These are phyloP conservation scores for Ambrosia hybrid DNA, from an alignment of 140 eudicot genomes.

Conservation along the genomic window DNA sequence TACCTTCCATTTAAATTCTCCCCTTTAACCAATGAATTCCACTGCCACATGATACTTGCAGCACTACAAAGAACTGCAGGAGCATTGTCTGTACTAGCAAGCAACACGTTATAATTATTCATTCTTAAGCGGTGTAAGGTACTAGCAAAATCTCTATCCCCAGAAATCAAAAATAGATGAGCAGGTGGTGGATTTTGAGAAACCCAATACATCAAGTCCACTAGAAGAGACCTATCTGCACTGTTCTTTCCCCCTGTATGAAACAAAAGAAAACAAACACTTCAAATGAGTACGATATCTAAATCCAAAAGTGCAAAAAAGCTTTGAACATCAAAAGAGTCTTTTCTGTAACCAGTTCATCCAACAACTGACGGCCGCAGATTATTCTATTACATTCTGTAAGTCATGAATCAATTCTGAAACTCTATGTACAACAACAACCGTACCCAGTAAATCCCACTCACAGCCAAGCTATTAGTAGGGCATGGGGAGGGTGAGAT, in stretches of 20 bases:
- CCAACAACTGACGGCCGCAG: slow-evolving; percentile 8
- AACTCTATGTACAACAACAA: neutral
- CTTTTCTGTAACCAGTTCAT: slow-evolving; percentile 17
- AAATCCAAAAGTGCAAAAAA: neutral
- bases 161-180: slow-evolving; percentile 82
- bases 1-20: slow-evolving; percentile 66
- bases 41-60: slow-evolving; percentile 95
- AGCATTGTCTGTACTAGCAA: slow-evolving; percentile 64
- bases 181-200: slow-evolving; percentile 98
- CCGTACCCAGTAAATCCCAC: no score
- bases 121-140: slow-evolving; percentile 83
- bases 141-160: slow-evolving; percentile 87
- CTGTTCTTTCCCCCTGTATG: slow-evolving; percentile 86
- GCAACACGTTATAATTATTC: slow-evolving; percentile 86
- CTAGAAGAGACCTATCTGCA: slow-evolving; percentile 90
- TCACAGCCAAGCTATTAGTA: no score
- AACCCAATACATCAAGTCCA: slow-evolving; percentile 95
- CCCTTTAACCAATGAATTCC: slow-evolving; percentile 76
- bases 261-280: neutral
- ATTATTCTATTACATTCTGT: slow-evolving; percentile 9
- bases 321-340: neutral
- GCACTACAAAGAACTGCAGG: slow-evolving; percentile 96
- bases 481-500: no score
- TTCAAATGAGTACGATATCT: neutral
- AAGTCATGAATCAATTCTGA: neutral